phyloP scores from a whole-genome alignment of 2,329 filamentous ascomycete genomes.

The Microthyrium microscopicum region DNA sequence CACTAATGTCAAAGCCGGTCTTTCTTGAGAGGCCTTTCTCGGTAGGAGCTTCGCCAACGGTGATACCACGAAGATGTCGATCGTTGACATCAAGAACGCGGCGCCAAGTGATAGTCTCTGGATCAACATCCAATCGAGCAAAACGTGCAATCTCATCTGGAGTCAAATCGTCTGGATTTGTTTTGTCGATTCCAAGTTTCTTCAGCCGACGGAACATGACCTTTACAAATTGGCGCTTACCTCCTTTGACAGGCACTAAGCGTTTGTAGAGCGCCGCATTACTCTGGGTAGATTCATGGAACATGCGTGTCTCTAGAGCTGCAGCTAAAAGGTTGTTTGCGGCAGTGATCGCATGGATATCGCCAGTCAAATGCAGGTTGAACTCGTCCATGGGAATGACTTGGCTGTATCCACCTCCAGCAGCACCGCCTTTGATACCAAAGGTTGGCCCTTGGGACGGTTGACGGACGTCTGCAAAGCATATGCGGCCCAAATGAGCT shows the following conservation, averaged over 20 bases:
- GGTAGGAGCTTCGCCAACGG: slow-evolving; percentile 71
- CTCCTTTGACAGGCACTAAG: slow-evolving; percentile 78
- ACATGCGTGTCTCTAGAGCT: slow-evolving; percentile 94
- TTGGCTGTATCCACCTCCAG: slow-evolving; percentile 94
- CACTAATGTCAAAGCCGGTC: slow-evolving; percentile 94
- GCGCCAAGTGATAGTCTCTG: slow-evolving; percentile 92
- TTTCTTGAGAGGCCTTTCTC: slow-evolving; percentile 79
- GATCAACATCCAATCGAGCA: slow-evolving; percentile 90
- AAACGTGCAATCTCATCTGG: slow-evolving; percentile 78
- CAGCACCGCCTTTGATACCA: slow-evolving; percentile 95
- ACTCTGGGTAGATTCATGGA: slow-evolving; percentile 92
- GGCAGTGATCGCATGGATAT: slow-evolving; percentile 93
- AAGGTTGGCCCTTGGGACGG: slow-evolving; percentile 96
- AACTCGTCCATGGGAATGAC: slow-evolving; percentile 99
- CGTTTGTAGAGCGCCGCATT: slow-evolving; percentile 75
- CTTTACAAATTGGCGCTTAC: slow-evolving; percentile 69
- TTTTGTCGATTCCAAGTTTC: slow-evolving; percentile 94
- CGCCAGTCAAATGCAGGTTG: slow-evolving; percentile 91
- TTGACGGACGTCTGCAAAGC: slow-evolving; percentile 93
- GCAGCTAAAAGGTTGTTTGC: slow-evolving; percentile 95
- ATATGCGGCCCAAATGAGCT: slow-evolving; percentile 70
- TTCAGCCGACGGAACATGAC: slow-evolving; percentile 87
- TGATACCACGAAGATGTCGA: slow-evolving; percentile 77
- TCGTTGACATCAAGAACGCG: slow-evolving; percentile 96
- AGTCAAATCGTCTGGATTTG: slow-evolving; percentile 76